phyloP scores from a whole-genome alignment of 2,329 filamentous ascomycete species.

The Phialophora tarda region DNA sequence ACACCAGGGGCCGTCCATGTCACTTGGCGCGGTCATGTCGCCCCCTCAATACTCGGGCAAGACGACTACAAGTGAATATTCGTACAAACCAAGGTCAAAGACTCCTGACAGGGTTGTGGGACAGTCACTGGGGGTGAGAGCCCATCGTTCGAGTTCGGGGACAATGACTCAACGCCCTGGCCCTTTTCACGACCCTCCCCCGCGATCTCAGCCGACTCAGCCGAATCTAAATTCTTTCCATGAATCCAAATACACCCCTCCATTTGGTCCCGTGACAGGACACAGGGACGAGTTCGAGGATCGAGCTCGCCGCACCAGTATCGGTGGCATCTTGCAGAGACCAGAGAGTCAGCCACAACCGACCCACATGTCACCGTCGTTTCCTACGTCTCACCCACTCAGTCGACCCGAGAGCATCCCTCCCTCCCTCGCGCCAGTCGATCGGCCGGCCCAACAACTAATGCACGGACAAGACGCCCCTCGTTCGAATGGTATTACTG shows the following conservation, averaged over 20 bases:
- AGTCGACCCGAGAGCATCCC: constrained; percentile 34
- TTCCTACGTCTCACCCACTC: constrained; percentile 25
- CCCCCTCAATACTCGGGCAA: constrained; percentile 50
- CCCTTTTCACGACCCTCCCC: constrained; percentile 30
- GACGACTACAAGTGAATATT: constrained; percentile 63
- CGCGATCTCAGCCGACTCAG: constrained; percentile 19
- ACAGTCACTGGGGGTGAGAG: constrained; percentile 45
- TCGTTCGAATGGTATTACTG: constrained; percentile 29
- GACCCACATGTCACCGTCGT: constrained; percentile 19
- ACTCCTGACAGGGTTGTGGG: constrained; percentile 65
- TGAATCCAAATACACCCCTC: constrained; percentile 30
- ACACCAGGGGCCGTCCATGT: constrained; percentile 43
- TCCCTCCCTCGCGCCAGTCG: constrained; percentile 25
- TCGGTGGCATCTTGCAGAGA: constrained; percentile 51
- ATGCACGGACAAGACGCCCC: constrained; percentile 26
- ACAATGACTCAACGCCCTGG: constrained; percentile 35
- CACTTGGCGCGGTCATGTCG: constrained; percentile 50
- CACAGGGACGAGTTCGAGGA: constrained; percentile 36
- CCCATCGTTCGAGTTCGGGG: constrained; percentile 41
- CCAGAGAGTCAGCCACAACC: constrained; percentile 45
- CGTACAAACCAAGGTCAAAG: constrained; percentile 68
- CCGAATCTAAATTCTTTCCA: constrained; percentile 16
- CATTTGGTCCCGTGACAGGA: constrained; percentile 24
- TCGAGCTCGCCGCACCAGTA: constrained; percentile 49
- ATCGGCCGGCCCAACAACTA: constrained; percentile 18